Evolutionary conservation across 805 yeast species (phyloP).

Genomic region (Peterozyma toletana): DNA sequence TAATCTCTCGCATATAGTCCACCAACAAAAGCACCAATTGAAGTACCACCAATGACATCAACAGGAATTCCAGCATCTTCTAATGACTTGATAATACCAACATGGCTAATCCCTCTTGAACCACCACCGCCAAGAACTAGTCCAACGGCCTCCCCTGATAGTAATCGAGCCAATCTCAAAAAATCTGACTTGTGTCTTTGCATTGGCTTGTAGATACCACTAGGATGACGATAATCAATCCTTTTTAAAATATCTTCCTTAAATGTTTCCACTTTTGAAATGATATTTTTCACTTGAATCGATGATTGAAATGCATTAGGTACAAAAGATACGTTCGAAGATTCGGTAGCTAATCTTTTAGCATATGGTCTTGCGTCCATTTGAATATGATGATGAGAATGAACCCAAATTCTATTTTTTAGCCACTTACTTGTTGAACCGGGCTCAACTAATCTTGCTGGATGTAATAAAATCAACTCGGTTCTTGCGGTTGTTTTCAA

Average conservation of each 20-base stretch:
- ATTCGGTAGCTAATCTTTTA: conserved; percentile 1
- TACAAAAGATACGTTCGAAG: not conserved
- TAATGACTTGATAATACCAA: conserved; percentile 84
- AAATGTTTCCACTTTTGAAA: conserved; percentile 7
- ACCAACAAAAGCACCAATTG: conserved; percentile 93
- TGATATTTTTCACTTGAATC: conserved; percentile 8
- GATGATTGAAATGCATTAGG: conserved; percentile 7
- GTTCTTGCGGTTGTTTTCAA: conserved; percentile 81
- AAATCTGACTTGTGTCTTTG: conserved; percentile 79
- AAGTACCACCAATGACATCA: conserved; percentile 92
- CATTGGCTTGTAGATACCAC: conserved; percentile 22
- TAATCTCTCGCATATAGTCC: conserved; percentile 92
- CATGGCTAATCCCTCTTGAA: conserved; percentile 87
- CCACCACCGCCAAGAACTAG: conserved; percentile 97
- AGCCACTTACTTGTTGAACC: conserved; percentile 86
- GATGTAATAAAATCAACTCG: conserved; percentile 78
- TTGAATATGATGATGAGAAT: conserved; percentile 87
- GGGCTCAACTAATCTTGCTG: conserved; percentile 73
- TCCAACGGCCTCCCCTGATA: conserved; percentile 92
- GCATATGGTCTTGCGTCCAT: conserved; percentile 32
- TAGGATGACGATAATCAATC: conserved; percentile 1
- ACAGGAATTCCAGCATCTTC: conserved; percentile 92
- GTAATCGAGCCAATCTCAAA: conserved; percentile 77
- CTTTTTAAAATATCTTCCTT: conserved; percentile 18
- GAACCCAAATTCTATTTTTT: conserved; percentile 82